Evolutionary conservation across 1,284 basidiomycete species (phyloP).

Genomic region (Rhodotorula sp.): DNA sequence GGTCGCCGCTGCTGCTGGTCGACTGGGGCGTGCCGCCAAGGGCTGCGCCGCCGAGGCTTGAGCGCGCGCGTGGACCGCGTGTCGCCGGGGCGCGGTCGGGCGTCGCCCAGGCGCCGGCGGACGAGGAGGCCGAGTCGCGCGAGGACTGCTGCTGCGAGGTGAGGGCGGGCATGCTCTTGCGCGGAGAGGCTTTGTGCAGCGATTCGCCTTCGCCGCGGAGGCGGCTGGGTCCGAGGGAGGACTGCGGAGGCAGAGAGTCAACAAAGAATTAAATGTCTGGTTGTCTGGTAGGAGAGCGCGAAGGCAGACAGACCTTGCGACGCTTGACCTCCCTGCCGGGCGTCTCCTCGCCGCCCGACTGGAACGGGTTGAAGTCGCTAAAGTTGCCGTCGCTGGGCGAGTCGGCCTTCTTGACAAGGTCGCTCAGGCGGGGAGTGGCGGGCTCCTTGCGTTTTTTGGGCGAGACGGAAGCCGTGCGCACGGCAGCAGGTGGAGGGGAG

Average conservation of each 20-base stretch:
- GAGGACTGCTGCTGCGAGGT: neutral
- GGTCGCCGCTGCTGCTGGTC: too few relatives aligned
- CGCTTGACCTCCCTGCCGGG: slow-evolving; percentile 48
- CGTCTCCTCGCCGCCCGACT: slow-evolving; percentile 55
- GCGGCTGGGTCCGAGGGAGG: slow-evolving; percentile 20
- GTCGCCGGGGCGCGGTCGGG: neutral
- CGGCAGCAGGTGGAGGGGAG: neutral
- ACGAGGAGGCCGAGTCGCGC: neutral
- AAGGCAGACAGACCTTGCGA: slow-evolving; percentile 23
- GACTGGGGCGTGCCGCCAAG: too few relatives aligned
- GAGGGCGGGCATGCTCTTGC: slow-evolving; percentile 12
- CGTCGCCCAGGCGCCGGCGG: neutral
- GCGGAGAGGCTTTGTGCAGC: neutral
- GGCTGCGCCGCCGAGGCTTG: too few relatives aligned
- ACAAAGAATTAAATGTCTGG: too few relatives aligned
- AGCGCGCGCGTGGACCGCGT: too few relatives aligned
- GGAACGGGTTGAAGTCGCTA: slow-evolving; percentile 59
- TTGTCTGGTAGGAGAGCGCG: slow-evolving; percentile 12
- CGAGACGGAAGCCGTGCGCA: neutral
- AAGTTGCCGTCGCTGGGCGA: slow-evolving; percentile 45
- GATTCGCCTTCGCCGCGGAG: slow-evolving; percentile 2
- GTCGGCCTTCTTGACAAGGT: neutral
- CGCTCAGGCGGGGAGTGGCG: slow-evolving; percentile 7
- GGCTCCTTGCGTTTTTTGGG: slow-evolving; percentile 30
- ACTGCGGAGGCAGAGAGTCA: slow-evolving; percentile 11